These are phyloP conservation scores for Lippia alba DNA, from an alignment of 305 asterid genomes.

Conservation along the genomic window DNA sequence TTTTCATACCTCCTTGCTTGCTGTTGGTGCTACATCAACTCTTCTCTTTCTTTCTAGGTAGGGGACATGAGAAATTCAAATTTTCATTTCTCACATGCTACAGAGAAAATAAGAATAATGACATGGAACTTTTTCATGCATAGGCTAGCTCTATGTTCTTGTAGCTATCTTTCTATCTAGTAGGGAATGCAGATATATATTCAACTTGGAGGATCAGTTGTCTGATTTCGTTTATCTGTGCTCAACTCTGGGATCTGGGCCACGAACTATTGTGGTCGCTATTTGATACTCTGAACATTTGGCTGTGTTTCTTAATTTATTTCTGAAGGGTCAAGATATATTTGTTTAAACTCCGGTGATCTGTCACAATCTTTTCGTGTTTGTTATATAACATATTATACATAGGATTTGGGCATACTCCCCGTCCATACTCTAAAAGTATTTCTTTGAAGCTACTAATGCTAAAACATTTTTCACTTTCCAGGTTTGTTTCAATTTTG, in stretches of 20 bases:
- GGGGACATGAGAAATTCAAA: no score
- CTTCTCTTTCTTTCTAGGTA: not conserved
- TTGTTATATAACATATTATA: slow-evolving; percentile 18
- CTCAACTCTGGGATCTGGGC: not conserved
- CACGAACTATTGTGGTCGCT: not conserved
- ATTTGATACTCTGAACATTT: not conserved
- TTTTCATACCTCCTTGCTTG: slow-evolving; percentile 10
- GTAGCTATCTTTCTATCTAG: not conserved
- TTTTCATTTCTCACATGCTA: not conserved
- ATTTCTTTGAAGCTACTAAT: slow-evolving; percentile 18
- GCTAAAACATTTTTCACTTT: slow-evolving; percentile 23
- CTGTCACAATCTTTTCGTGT: slow-evolving; percentile 17
- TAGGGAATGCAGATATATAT: not conserved
- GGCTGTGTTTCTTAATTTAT: not conserved
- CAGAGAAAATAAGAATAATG: not conserved
- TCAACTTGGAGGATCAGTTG: slow-evolving; percentile 18
- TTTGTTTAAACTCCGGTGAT: slow-evolving; percentile 18
- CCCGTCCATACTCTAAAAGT: slow-evolving; percentile 9
- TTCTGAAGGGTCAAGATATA: not conserved
- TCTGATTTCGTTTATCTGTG: slow-evolving; percentile 11
- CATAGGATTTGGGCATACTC: not conserved
- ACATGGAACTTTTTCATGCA: not conserved
- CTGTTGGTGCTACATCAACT: not conserved
- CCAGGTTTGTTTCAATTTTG: slow-evolving; percentile 82
- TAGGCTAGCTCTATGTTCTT: no score